Evolutionary conservation across 1,284 basidiomycete genomes (phyloP), one percentile per base, ranked within the genome.

Genomic region (Fomitopsis pinicola): DNA sequence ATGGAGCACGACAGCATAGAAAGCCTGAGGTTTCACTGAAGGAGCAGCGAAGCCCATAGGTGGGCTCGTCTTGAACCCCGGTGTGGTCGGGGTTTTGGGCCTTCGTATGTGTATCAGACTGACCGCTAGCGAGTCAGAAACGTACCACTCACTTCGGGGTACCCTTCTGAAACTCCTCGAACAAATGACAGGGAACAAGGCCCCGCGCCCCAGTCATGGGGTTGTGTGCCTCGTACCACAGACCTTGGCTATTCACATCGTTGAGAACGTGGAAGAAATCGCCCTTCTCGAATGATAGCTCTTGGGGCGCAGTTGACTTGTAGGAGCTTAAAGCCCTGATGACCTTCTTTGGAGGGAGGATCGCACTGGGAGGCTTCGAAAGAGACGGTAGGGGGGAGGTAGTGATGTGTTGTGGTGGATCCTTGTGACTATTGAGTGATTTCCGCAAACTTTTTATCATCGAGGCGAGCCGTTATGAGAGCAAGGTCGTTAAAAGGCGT

Each of bases 241-340:
- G 75, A 6, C 79, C 82, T 28, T 80, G 72, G 50, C 77, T 73
- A 55, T 86, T 79, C 17, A 83, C 78, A 68, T 97, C 94, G 64
- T 86, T 86, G 40, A 94, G 82, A 62, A 99, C 96, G 77, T 98
- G 94, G 80, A 98, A 98, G 77, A 98, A 98, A 78, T 99, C 97
- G 64, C 97, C 97, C 76, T 92, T 92, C 67, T 86, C 82, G 73
- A 98, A 99, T 48, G 92, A 87, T 59, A 99, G 86, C 71, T 98
- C 91, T 71, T 94, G 89, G 0, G 95, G 92, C 0, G 88, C 85
- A 60, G 83, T 81, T 1, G 93, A 87, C 48, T 83, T 78, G 77
- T 95, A 89, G 22, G 83, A 74, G 30, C 82, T 75, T 64, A 92
- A 80, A 5, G 97, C 96, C 62, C 93, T 89, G 70, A 99, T 97